Base-by-base conservation (phyloP, 2,329 filamentous ascomycete genomes). In the Fusarium armeniacum region DNA sequence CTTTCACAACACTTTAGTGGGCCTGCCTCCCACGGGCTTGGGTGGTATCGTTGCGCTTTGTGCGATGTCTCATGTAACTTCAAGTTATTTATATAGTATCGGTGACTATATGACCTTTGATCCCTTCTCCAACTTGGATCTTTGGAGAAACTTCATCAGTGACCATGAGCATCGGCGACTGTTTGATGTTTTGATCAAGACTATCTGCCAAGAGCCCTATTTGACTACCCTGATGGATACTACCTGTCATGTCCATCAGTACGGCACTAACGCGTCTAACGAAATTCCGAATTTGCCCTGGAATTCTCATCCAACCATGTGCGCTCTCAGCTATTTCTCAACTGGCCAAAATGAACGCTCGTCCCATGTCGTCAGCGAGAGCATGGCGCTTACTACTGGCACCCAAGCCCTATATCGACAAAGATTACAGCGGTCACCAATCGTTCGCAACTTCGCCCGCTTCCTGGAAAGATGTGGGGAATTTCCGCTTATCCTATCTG, bases 221-320 rank as follows among this genome's bases (percentile, higher is more conserved):
- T 18, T 26, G 15, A 8, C 8, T 1, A 2, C 20, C 2, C 26
- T 9, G 3, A 0, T 1, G 0, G 10, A 13, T n/a, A n/a, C n/a
- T 8, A 13, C 16, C 6, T 13, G 3, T 4, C 18, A 11, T 11
- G 1, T 4, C 9, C 0, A 2, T 2, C 32, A 11, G 22, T 7
- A 18, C 15, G 5, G 2, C 8, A 9, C 10, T 8, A 5, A 6
- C 2, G 2, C n/a, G 7, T 13, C 3, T 3, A 15, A n/a, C 0
- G 6, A 12, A 5, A 6, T 3, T 11, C 9, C 15, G 0, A 8
- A 15, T 5, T 26, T 10, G 11, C 7, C 8, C 4, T 28, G 32
- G 47, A 4, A 26, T 16, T 2, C 3, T 1, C 9, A 28, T 18
- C 9, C 1, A 16, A 6, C 2, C 13, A n/a, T 0, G 12, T 18